A percentile compares a stretch with the other conserved stretches of the same genome.
Evolutionary conservation across 768 basidiomycete genomes (phyloP).

Genomic region (Lactarius quietus): DNA sequence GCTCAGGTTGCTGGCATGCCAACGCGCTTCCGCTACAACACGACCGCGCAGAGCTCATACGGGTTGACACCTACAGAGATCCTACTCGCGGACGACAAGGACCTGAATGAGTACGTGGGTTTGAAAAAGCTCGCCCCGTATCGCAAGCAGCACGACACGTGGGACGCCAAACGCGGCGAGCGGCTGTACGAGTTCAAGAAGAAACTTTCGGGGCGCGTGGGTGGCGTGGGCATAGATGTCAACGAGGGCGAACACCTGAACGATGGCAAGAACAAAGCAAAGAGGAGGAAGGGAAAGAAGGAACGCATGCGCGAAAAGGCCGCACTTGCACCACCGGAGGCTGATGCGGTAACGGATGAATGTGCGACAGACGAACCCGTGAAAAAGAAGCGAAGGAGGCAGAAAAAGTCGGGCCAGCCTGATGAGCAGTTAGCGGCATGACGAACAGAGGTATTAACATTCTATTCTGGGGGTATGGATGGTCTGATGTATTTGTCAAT

Average conservation of each 20-base stretch:
- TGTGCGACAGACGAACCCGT: conserved; percentile 20
- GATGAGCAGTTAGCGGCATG: not conserved
- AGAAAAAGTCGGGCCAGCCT: conserved; percentile 34
- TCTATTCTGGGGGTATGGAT: conserved; percentile 17
- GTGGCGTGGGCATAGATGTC: conserved; percentile 23
- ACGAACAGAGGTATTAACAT: not conserved
- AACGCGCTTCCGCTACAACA: conserved; percentile 91
- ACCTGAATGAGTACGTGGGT: conserved; percentile 88
- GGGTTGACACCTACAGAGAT: conserved; percentile 82
- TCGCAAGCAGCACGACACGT: conserved; percentile 54
- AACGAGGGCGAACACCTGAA: conserved; percentile 22
- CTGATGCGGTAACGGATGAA: conserved; percentile 21
- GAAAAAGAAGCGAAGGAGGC: conserved; percentile 43
- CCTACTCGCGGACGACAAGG: conserved; percentile 85
- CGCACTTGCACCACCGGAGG: conserved; percentile 29
- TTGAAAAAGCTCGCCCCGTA: conserved; percentile 93
- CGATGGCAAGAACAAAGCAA: conserved; percentile 32
- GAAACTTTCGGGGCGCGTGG: conserved; percentile 47
- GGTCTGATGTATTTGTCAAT: conserved; percentile 20
- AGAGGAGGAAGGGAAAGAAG: conserved; percentile 70
- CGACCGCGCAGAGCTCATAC: conserved; percentile 57
- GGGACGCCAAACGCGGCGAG: conserved; percentile 61
- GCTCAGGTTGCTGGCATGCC: conserved; percentile 80
- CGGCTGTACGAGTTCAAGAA: conserved; percentile 71
- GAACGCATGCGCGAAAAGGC: conserved; percentile 55